phyloP scores from a whole-genome alignment of 2,329 filamentous ascomycete species.

The Cryphonectria japonica region DNA sequence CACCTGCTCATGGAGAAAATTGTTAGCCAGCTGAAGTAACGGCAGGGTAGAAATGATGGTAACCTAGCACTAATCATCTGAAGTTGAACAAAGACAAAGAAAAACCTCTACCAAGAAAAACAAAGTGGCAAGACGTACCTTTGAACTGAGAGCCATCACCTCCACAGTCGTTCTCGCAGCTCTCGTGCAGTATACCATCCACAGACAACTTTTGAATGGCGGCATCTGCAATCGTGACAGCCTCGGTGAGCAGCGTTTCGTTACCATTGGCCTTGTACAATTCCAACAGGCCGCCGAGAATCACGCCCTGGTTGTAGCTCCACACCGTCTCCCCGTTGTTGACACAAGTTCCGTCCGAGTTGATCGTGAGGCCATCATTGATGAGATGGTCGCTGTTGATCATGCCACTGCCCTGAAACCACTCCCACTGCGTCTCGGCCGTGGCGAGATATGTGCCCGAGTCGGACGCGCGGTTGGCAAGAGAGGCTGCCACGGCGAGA shows the following conservation, averaged over 20 bases:
- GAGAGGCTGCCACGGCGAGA: slow-evolving; percentile 54
- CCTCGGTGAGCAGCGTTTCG: slow-evolving; percentile 46
- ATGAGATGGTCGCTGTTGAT: slow-evolving; percentile 54
- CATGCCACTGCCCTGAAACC: slow-evolving; percentile 55
- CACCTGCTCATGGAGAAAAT: slow-evolving; percentile 37
- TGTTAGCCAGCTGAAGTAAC: background rate
- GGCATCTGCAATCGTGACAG: slow-evolving; percentile 54
- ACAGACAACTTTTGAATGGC: slow-evolving; percentile 50
- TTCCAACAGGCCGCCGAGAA: slow-evolving; percentile 57
- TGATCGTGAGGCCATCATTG: slow-evolving; percentile 55
- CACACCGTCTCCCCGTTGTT: slow-evolving; percentile 53
- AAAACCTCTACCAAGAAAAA: too few species aligned
- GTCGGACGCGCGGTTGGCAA: slow-evolving; percentile 51
- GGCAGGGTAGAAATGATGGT: background rate
- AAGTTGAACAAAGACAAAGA: too few species aligned
- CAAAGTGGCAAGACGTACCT: slow-evolving; percentile 37
- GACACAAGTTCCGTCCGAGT: slow-evolving; percentile 48
- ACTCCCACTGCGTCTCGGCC: slow-evolving; percentile 54
- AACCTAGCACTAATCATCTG: too few species aligned
- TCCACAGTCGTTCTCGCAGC: slow-evolving; percentile 53
- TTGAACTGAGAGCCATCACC: slow-evolving; percentile 67
- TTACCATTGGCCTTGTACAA: slow-evolving; percentile 50
- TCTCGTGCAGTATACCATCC: slow-evolving; percentile 56
- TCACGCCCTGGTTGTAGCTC: slow-evolving; percentile 62
- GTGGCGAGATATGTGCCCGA: slow-evolving; percentile 49